Evolutionary conservation across 192 early-diverging fungal genomes (phyloP).

Genomic region (Coemansia asiatica): DNA sequence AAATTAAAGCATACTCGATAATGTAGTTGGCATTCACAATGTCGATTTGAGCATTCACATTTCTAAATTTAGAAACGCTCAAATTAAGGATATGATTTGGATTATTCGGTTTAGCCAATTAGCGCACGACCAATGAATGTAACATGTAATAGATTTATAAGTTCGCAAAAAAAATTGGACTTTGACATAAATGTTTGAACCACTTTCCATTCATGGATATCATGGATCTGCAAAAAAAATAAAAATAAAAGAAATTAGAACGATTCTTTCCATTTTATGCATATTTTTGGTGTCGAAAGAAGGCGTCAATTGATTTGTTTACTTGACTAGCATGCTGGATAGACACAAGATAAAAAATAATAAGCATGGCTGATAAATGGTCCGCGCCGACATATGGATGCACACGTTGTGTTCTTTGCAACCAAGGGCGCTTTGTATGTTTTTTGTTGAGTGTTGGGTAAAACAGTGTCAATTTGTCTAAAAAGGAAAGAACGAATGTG

Average conservation of each 20-base stretch:
- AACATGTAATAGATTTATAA: neutral
- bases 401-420: conserved; percentile 5
- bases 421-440: neutral
- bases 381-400: neutral
- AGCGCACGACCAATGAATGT: neutral
- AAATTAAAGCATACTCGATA: neutral
- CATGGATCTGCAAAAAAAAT: neutral
- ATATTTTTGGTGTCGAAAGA: neutral
- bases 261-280: neutral
- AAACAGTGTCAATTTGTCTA: neutral
- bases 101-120: neutral
- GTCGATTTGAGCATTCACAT: neutral
- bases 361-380: conserved; percentile 1
- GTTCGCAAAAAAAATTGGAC: neutral
- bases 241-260: neutral
- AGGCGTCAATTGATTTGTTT: no score
- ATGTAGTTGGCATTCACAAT: neutral
- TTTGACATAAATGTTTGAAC: neutral
- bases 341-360: no score
- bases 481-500: no score
- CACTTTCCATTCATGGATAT: conserved; percentile 3
- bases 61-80: neutral
- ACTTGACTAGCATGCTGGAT: no score
- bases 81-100: neutral
- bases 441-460: neutral